A percentile compares a stretch with the other conserved stretches of the same genome.
Evolutionary conservation across 129 eudicot species (phyloP).

Genomic region (Helichrysum umbraculigerum): DNA sequence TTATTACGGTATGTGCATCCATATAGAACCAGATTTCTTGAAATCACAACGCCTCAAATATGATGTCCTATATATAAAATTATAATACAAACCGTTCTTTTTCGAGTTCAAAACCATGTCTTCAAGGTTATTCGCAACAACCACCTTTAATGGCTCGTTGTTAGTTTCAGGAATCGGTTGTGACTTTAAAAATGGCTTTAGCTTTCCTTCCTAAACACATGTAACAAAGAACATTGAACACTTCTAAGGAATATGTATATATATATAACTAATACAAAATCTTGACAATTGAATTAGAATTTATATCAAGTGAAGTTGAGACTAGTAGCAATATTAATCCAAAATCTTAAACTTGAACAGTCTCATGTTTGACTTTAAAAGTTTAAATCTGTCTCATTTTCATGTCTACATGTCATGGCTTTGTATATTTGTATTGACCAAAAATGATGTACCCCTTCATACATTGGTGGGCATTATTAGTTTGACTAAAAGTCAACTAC

Average conservation of each 20-base stretch:
- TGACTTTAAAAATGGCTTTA: constrained; percentile 58
- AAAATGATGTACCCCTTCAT: no score
- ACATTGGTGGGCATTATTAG: not conserved
- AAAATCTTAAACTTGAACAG: not conserved
- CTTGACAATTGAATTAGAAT: not conserved
- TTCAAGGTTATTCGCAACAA: constrained; percentile 62
- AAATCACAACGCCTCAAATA: not conserved
- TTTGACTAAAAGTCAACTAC: not conserved
- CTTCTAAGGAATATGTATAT: no score
- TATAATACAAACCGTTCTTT: constrained; percentile 48
- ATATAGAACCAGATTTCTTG: not conserved
- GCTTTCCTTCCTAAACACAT: constrained; percentile 55
- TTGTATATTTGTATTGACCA: no score
- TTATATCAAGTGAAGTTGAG: no score
- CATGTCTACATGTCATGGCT: no score
- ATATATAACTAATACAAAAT: not conserved
- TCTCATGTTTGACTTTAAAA: not conserved
- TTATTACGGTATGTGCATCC: no score
- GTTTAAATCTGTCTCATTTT: not conserved
- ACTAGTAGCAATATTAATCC: not conserved
- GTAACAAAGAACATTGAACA: not conserved
- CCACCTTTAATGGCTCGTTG: constrained; percentile 66
- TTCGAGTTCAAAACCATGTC: constrained; percentile 67
- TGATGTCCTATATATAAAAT: not conserved
- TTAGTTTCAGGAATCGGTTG: constrained; percentile 68